Evolutionary conservation across 2,329 filamentous ascomycete species (phyloP).

Genomic region (Fonsecaea monophora): DNA sequence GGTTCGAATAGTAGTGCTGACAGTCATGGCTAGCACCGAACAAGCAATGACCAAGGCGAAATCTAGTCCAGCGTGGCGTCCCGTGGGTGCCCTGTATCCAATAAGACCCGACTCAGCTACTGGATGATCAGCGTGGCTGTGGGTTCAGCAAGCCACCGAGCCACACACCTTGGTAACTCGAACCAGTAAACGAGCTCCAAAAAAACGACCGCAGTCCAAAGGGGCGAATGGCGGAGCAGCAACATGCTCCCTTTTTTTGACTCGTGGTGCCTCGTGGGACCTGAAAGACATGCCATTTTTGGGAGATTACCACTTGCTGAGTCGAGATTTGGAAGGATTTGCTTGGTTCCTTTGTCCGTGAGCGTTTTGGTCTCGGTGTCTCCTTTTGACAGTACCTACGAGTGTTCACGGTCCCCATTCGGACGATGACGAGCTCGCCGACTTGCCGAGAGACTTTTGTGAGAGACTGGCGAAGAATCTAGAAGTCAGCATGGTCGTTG

Average conservation of each 20-base stretch:
- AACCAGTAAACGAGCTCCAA: not conserved
- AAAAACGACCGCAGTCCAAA: not conserved
- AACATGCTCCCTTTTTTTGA: not conserved
- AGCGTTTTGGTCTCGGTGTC: too few species aligned
- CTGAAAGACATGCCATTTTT: slow-evolving; percentile 4
- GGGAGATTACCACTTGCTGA: not conserved
- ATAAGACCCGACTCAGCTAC: not conserved
- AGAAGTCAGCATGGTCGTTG: not conserved
- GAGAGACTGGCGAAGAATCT: not conserved
- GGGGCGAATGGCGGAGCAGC: slow-evolving; percentile 20
- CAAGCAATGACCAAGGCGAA: not conserved
- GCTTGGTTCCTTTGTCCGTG: not conserved
- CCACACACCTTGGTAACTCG: not conserved
- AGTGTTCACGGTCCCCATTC: not conserved
- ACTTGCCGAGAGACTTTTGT: not conserved
- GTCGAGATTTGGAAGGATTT: slow-evolving; percentile 2
- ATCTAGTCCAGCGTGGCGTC: slow-evolving; percentile 8
- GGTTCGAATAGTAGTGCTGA: slow-evolving; percentile 7
- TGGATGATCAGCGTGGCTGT: slow-evolving; percentile 15
- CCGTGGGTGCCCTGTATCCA: not conserved
- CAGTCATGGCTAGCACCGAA: not conserved
- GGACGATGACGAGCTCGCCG: not conserved
- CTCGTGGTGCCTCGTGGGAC: too few species aligned
- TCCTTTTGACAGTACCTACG: too few species aligned
- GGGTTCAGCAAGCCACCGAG: slow-evolving; percentile 11